Conservation (phyloP, 345 rosid species). For the Arabidopsis thaliana region DNA sequence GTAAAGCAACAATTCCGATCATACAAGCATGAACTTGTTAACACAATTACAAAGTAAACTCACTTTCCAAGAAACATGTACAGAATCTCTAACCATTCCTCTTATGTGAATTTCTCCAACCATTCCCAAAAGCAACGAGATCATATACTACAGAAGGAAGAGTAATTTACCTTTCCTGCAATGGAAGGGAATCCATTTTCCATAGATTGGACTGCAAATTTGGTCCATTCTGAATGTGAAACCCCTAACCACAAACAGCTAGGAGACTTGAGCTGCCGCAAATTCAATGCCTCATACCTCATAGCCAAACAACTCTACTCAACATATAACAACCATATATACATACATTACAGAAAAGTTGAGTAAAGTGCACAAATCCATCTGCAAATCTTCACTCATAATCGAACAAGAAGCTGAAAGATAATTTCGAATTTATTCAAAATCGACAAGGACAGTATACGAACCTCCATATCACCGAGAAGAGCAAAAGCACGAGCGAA, state of each 20-base stretch:
- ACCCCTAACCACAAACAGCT: constrained; percentile 57
- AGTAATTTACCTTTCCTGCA: constrained; percentile 57
- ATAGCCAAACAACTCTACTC: constrained; percentile 71
- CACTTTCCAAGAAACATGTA: neutral
- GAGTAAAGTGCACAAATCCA: neutral
- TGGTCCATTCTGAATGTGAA: constrained; percentile 65
- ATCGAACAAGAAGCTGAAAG: neutral
- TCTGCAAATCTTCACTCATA: neutral
- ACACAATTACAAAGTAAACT: neutral
- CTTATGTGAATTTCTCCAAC: neutral
- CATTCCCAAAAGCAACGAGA: neutral
- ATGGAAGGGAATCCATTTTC: constrained; percentile 60
- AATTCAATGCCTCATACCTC: constrained; percentile 71
- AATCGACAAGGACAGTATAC: neutral
- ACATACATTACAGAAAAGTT: neutral
- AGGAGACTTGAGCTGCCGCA: constrained; percentile 60
- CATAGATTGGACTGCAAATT: constrained; percentile 64
- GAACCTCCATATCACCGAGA: constrained; percentile 72
- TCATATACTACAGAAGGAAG: neutral
- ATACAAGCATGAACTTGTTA: neutral
- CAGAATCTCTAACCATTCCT: neutral
- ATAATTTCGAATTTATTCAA: neutral
- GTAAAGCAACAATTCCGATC: neutral
- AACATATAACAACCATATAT: neutral
- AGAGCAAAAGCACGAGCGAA: constrained; percentile 76